Base-by-base conservation (phyloP, 768 basidiomycete species). In the Agrocybe pediades region DNA sequence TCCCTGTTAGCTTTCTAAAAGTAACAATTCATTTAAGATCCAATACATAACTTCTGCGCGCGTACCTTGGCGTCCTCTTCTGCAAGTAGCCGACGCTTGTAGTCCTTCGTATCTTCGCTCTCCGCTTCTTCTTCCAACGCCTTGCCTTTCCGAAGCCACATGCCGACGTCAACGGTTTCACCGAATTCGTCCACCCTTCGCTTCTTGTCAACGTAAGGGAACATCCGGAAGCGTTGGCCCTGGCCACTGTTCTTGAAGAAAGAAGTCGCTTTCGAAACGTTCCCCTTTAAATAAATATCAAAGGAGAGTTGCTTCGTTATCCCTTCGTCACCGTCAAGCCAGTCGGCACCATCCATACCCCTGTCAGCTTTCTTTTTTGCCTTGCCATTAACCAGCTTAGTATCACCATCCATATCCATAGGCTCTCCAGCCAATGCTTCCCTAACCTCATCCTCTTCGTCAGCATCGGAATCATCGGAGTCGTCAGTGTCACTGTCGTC, bases 251-350 rank as follows among this genome's bases (percentile, higher is more conserved):
- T 87, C 68, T 93, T 94, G 79, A 95, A 96, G 74, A 94, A 95
- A 2, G 88, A 87, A 1, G 85, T 90, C 21, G 88, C 78, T 59
- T 90, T 89, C 23, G 90, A 87, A 42, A 95, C 91, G 57, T 96
- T 94, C n/a, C 95, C 95, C 68, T 96, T 97, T 56, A 98, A 80
- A 68, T 93, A 98, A 60, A 98, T 97, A 70, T 99, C 97, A 62
- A 91, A 99, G 1, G 92, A 95, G 33, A 95, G 71, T 36, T 89
- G 86, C 61, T 84, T 87, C 13, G 86, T 85, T 49, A 85, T 64
- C 1, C 85, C 84, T 53, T 94, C 91, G 55, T 93, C 92, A 40
- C 82, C 82, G 57, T 92, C 90, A 55, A 88, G 68, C 88, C 89
- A 92, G 63, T 87, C 88, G 19, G 72, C 67, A 6, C 74, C 79